A percentile compares a stretch with the other conserved stretches of the same genome.
phyloP scores from a whole-genome alignment of 2,329 filamentous ascomycete genomes.

The Ascochyta viciae-villosae region DNA sequence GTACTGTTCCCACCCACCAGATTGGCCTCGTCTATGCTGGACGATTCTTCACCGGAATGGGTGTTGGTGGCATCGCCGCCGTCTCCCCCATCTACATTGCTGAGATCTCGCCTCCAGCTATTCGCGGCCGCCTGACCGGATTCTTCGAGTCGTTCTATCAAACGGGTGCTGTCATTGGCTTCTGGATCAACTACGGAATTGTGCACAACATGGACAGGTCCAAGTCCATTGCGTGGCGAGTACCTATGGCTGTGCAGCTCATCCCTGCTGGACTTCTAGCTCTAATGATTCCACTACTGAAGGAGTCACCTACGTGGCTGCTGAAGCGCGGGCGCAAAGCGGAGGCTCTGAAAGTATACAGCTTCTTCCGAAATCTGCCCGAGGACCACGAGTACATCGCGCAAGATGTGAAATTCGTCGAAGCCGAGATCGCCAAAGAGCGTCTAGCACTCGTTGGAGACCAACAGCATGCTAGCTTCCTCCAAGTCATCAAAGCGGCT shows the following conservation, averaged over 20 bases:
- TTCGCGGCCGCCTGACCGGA: slow-evolving; percentile 65
- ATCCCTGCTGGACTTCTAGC: slow-evolving; percentile 69
- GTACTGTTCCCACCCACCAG: slow-evolving; percentile 38
- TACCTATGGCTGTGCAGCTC: slow-evolving; percentile 67
- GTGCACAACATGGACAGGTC: slow-evolving; percentile 53
- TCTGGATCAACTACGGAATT: slow-evolving; percentile 57
- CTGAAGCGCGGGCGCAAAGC: slow-evolving; percentile 51
- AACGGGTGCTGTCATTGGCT: slow-evolving; percentile 40
- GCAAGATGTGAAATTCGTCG: slow-evolving; percentile 75
- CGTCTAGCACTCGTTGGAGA: slow-evolving; percentile 35
- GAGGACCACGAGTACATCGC: slow-evolving; percentile 71
- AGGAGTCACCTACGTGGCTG: slow-evolving; percentile 55
- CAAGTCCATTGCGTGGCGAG: slow-evolving; percentile 54
- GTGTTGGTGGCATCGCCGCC: slow-evolving; percentile 54
- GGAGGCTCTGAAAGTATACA: slow-evolving; percentile 54
- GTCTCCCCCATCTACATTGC: slow-evolving; percentile 67
- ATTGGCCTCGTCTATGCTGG: slow-evolving; percentile 53
- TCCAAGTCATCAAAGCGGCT: slow-evolving; percentile 39
- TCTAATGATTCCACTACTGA: slow-evolving; percentile 52
- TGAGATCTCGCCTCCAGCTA: slow-evolving; percentile 64
- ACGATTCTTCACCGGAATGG: slow-evolving; percentile 49
- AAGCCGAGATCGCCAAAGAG: slow-evolving; percentile 64
- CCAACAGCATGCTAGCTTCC: slow-evolving; percentile 35
- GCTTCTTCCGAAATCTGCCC: slow-evolving; percentile 70
- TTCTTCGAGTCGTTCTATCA: slow-evolving; percentile 60